Base-by-base conservation (phyloP, 352 stramenopile genomes). In the Phytophthora aleatoria region DNA sequence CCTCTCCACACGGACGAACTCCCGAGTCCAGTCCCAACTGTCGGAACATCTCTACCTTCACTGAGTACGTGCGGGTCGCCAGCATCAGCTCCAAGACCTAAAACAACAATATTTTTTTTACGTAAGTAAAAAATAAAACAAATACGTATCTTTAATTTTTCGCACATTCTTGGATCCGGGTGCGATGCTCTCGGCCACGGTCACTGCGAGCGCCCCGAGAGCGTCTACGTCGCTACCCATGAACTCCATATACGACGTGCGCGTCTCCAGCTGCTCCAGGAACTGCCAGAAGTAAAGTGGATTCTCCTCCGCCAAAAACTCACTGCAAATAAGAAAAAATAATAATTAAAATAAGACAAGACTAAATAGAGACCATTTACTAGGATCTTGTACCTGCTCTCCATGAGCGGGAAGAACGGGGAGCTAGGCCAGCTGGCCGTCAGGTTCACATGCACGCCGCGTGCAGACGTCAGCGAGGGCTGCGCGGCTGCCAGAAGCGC, bases 11-110 rank as follows among this genome's bases (percentile, higher is more conserved):
- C 6, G 72, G 60, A 27, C 85, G 85, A 36, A 79, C 67, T 7
- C 73, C 64, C 16, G 87, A 95, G 61, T 95, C 87, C 67, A 94
- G 61, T 1, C 69, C 87, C 27, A 95, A 63, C 57, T 95, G 87
- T 3, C 83, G 83, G 51, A 93, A 90, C 80, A 92, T 89, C 57
- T 95, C 87, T 13, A 95, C 77, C 53, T 91, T 89, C 9, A 87
- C 78, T 9, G 87, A 92, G 55, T 95, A 91, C 27, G 75, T 85
- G 5, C 87, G 83, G 15, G 85, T 95, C 9, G 82, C 72, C 16
- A 95, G 69, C 68, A 84, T 90, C 45, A 94, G 57, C 57, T 94
- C 84, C 52, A 94, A 67, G 45, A 94, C 90, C 85, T 94, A 70
- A 11, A 69, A 6, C 49, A 67, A 33, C 12, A 63, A 28, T 12